Conservation (phyloP, 768 basidiomycete species). For the Tylopilus cervinicoccineus region DNA sequence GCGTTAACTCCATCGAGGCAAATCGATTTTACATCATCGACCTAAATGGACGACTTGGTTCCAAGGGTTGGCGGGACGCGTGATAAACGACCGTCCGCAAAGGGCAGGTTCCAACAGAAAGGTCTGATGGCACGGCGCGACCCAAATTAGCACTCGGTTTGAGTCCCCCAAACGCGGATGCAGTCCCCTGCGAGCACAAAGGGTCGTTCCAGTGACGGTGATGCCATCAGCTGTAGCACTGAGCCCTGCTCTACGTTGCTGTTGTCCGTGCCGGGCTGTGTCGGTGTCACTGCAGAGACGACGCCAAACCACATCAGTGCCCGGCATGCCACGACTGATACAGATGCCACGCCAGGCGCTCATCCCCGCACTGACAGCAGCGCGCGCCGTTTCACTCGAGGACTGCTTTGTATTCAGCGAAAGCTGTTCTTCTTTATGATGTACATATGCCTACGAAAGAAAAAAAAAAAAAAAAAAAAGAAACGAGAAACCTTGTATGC, state of each 20-base stretch:
- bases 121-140: conserved; percentile 18
- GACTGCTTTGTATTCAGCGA: conserved; percentile 24
- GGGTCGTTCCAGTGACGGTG: conserved; percentile 6
- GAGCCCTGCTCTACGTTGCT: conserved; percentile 1
- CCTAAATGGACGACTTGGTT: conserved; percentile 8
- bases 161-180: conserved; percentile 20
- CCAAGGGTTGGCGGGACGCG: conserved; percentile 2
- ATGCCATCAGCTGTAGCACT: conserved; percentile 8
- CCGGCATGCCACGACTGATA: neutral
- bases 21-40: neutral
- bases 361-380: conserved; percentile 1
- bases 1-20: conserved; percentile 16
- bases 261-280: conserved; percentile 19
- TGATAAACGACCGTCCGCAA: conserved; percentile 18
- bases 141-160: conserved; percentile 19
- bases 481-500: conserved; percentile 30
- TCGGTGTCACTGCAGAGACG: conserved; percentile 4
- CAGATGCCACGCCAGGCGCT: neutral
- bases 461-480: no score
- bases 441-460: conserved; percentile 35
- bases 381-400: conserved; percentile 1
- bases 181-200: neutral
- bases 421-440: conserved; percentile 28
- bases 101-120: conserved; percentile 29
- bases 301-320: conserved; percentile 2